Base-by-base conservation (phyloP, 2,329 filamentous ascomycete genomes). In the Lasiodiplodia sp. region DNA sequence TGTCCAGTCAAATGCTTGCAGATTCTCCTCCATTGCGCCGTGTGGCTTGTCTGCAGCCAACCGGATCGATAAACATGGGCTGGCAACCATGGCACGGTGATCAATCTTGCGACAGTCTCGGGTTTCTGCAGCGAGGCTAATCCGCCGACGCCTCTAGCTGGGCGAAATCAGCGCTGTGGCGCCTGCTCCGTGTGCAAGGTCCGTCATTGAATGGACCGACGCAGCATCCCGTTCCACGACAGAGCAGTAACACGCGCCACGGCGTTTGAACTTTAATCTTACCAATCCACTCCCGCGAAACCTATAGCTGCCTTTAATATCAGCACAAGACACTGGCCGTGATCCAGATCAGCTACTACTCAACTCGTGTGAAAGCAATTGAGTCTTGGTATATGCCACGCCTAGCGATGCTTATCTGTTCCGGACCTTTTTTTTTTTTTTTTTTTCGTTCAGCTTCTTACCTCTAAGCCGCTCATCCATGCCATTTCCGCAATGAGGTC, bases 41-140 rank as follows among this genome's bases (percentile, higher is more conserved):
- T 23, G n/a, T 31, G 12, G 18, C 34, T 12, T 31, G 18, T 10
- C 60, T 64, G 47, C 44, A 64, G 44, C 28, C 44, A 52, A 31
- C 47, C 60, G 60, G 44, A 23, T 49, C 28, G 37, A 16, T 7
- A 23, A 58, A 40, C 55, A 52, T 31, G 16, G 16, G n/a, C 31
- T 7, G 51, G 60, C 60, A 16, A 51, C 18, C 47, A 23, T 49
- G 47, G 60, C 44, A 38, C 44, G 25, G 47, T 14, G n/a, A 52
- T 38, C 44, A 25, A 38, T 51, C 28, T 52, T 64, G 47, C 51
- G 25, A 64, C 58, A 38, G 31, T 64, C 60, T 64, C 60, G 60
- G 60, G 28, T 16, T 3, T 31, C n/a, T 64, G 60, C 60, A 52
- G 40, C 23, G 28, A 52, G 14, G n/a, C 44, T 25, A 37, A 12